Base-by-base conservation (phyloP, 2,329 filamentous ascomycete species). In the Diaporthe caulivora region DNA sequence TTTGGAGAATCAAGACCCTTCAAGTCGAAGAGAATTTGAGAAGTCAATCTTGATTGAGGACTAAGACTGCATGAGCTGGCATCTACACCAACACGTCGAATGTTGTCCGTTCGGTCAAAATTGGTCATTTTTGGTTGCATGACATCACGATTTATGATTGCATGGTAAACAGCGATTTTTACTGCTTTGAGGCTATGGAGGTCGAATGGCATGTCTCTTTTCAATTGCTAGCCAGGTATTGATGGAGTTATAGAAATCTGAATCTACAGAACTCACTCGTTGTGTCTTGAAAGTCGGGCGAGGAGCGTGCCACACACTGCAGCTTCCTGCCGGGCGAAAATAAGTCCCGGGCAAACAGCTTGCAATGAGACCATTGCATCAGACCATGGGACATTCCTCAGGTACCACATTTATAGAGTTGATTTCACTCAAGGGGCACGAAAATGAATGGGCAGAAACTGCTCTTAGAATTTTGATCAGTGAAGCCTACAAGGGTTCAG, bases 121-220 rank as follows among this genome's bases (percentile, higher is more conserved):
- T 24, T 34, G 13, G 60, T 24, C n/a, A 7, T 10, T 15, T 10
- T 49, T 13, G 6, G 21, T 34, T 65, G 24, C 42, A 51, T 65
- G 31, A 51, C n/a, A 34, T 65, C 31, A 65, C 44, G 60, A 65
- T 17, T 65, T 65, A 65, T 44, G 44, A 65, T 26, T 51, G 42
- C 60, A 65, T 65, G 26, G 49, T 65, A 65, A 34, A 65, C 6
- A 65, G 42, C 60, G 60, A 65, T 44, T 11, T 65, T 49, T 34
- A 51, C 29, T 51, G 44, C 42, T 65, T 51, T 24, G 3, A 34
- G 40, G 60, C 42, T 21, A 24, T 64, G 2, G 7, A 64, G 60
- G 60, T 47, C n/a, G 29, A 64, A 31, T 17, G 26, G 1, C 26
- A n/a, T 47, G 6, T 11, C n/a, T 18, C 24, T 29, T 10, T 4